These are phyloP conservation scores for Penicillium sp. DNA, from an alignment of 2,329 filamentous ascomycete species.

Conservation along the genomic window DNA sequence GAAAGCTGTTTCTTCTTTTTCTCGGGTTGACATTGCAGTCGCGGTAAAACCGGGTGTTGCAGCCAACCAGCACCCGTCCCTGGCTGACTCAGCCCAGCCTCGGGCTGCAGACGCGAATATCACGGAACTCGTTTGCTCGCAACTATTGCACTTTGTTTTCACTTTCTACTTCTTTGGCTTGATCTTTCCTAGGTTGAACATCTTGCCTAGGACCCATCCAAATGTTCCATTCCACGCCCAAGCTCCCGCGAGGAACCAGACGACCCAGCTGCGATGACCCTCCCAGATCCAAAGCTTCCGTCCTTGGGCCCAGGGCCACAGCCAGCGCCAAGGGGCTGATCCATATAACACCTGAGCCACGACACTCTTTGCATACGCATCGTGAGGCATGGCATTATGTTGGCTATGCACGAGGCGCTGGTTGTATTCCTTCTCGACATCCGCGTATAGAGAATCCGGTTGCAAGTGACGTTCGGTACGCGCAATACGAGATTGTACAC, in stretches of 20 bases:
- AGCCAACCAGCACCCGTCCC: conserved; percentile 29
- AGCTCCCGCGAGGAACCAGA: conserved; percentile 52
- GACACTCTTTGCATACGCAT: conserved; percentile 56
- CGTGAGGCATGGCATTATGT: conserved; percentile 52
- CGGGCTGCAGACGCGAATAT: conserved; percentile 31
- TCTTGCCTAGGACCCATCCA: conserved; percentile 49
- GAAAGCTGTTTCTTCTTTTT: conserved; percentile 38
- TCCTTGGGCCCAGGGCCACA: conserved; percentile 49
- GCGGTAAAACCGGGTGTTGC: conserved; percentile 28
- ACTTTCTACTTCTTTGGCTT: conserved; percentile 9
- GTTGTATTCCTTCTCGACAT: conserved; percentile 53
- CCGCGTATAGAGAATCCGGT: conserved; percentile 52
- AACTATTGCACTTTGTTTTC: not conserved
- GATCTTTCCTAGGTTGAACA: conserved; percentile 51
- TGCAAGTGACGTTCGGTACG: conserved; percentile 51
- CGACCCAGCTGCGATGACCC: conserved; percentile 52
- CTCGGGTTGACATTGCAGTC: conserved; percentile 30
- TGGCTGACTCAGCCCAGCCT: conserved; percentile 28
- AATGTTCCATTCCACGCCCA: conserved; percentile 44
- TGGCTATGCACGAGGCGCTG: conserved; percentile 56
- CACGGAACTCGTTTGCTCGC: conserved; percentile 21
- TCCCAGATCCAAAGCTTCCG: conserved; percentile 47
- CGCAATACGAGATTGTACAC: conserved; percentile 60
- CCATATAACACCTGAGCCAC: conserved; percentile 54
- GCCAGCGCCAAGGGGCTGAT: conserved; percentile 47